These are phyloP conservation scores for Aspergillus oerlinghausenensis DNA, from an alignment of 2,329 filamentous ascomycete genomes.

Conservation along the genomic window DNA sequence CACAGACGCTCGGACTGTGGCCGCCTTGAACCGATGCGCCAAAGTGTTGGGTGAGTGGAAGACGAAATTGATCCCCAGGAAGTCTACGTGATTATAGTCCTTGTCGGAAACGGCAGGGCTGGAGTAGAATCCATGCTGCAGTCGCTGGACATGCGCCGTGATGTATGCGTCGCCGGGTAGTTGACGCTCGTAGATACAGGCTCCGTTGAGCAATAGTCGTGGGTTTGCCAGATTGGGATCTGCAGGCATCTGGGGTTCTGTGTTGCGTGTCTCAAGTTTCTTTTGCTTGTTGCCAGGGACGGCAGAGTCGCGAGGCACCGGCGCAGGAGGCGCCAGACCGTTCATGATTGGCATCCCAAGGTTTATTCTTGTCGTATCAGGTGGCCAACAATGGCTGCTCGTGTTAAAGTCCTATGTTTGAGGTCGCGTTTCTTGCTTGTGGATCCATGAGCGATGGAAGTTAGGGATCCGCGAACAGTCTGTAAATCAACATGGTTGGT, in stretches of 20 bases:
- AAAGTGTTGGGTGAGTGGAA: conserved; percentile 43
- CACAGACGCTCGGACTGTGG: conserved; percentile 39
- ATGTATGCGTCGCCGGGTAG: conserved; percentile 47
- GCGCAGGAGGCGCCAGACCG: neutral
- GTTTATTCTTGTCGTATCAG: neutral
- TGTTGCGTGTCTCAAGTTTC: neutral
- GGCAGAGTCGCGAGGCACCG: neutral
- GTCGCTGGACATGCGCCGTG: conserved; percentile 47
- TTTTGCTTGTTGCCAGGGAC: conserved; percentile 1
- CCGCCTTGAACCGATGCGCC: conserved; percentile 46
- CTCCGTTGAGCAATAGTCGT: conserved; percentile 34
- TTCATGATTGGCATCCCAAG: neutral
- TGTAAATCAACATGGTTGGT: neutral
- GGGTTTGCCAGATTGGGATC: conserved; percentile 38
- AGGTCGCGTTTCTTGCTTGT: neutral
- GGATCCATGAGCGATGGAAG: neutral
- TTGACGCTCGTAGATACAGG: conserved; percentile 47
- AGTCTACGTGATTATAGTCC: conserved; percentile 43
- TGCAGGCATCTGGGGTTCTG: neutral
- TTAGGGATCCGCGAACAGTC: neutral
- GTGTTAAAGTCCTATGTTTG: neutral
- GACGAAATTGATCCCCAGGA: conserved; percentile 48
- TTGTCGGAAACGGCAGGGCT: conserved; percentile 40
- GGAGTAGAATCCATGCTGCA: conserved; percentile 48
- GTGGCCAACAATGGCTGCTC: neutral